These are phyloP conservation scores for Schrenkiella parvula DNA, from an alignment of 345 rosid genomes.

Conservation along the genomic window DNA sequence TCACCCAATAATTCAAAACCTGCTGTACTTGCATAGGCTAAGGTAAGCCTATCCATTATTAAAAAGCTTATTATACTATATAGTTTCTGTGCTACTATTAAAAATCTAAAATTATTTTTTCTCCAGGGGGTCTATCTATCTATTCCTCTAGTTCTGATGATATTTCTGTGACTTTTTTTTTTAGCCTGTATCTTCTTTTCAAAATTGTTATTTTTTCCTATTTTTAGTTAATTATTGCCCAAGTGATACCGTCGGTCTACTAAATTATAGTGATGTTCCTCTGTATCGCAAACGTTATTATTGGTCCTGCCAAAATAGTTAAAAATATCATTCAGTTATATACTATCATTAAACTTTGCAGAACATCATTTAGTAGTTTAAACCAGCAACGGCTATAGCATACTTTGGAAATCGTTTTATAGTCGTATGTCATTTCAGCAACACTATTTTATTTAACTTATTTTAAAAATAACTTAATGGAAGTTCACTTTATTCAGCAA, in stretches of 20 bases:
- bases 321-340: background rate
- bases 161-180: constrained; percentile 21
- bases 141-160: constrained; percentile 22
- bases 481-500: too few species aligned
- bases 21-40: constrained; percentile 34
- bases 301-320: constrained; percentile 19
- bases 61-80: background rate
- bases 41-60: constrained; percentile 34
- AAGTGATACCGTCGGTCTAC: constrained; percentile 31
- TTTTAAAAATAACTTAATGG: background rate
- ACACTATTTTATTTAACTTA: constrained; percentile 1
- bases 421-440: constrained; percentile 2
- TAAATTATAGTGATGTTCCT: constrained; percentile 16
- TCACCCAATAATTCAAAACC: constrained; percentile 36
- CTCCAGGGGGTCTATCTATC: constrained; percentile 14
- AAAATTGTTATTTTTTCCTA: constrained; percentile 10
- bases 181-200: background rate
- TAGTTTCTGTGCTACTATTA: constrained; percentile 16
- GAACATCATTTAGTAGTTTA: background rate
- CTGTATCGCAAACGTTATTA: constrained; percentile 17
- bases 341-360: background rate
- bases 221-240: constrained; percentile 27
- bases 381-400: constrained; percentile 3
- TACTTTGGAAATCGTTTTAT: background rate
- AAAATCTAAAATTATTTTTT: background rate